A percentile compares a stretch with the other conserved stretches of the same genome.
Evolutionary conservation across 2,329 filamentous ascomycete genomes (phyloP).

Genomic region (Spiromastix sp.): DNA sequence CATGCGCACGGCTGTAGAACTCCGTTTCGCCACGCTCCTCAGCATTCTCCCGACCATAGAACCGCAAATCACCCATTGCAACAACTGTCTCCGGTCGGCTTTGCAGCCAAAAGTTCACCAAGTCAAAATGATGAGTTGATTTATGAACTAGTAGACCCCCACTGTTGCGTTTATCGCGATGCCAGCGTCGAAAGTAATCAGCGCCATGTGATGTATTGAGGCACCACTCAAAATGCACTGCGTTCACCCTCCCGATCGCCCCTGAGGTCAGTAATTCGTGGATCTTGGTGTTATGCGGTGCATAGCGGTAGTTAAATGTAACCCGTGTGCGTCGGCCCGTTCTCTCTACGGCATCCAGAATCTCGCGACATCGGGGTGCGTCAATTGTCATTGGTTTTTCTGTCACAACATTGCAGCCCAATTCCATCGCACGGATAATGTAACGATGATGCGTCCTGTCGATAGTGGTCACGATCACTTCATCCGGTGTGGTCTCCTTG

Average conservation of each 20-base stretch:
- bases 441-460: conserved; percentile 53
- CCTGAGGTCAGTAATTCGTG: conserved; percentile 44
- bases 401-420: conserved; percentile 51
- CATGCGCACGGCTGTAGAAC: conserved; percentile 43
- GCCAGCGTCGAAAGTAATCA: conserved; percentile 55
- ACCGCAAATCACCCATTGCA: conserved; percentile 48
- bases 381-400: conserved; percentile 59
- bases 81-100: conserved; percentile 47
- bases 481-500: conserved; percentile 45
- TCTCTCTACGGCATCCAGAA: conserved; percentile 44
- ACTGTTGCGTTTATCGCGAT: conserved; percentile 50
- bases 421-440: conserved; percentile 48
- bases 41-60: conserved; percentile 53
- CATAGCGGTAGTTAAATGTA: conserved; percentile 56
- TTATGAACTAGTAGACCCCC: conserved; percentile 53
- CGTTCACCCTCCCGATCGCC: conserved; percentile 47
- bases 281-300: conserved; percentile 54
- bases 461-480: conserved; percentile 54
- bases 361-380: conserved; percentile 42
- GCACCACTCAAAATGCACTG: conserved; percentile 55
- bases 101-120: conserved; percentile 53
- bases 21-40: conserved; percentile 42
- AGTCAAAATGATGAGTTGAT: conserved; percentile 54
- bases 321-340: conserved; percentile 44
- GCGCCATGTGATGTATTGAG: conserved; percentile 52